A percentile compares a stretch with the other conserved stretches of the same genome.
Conservation (phyloP, 129 eudicot genomes). For the Helianthus tuberosus region DNA sequence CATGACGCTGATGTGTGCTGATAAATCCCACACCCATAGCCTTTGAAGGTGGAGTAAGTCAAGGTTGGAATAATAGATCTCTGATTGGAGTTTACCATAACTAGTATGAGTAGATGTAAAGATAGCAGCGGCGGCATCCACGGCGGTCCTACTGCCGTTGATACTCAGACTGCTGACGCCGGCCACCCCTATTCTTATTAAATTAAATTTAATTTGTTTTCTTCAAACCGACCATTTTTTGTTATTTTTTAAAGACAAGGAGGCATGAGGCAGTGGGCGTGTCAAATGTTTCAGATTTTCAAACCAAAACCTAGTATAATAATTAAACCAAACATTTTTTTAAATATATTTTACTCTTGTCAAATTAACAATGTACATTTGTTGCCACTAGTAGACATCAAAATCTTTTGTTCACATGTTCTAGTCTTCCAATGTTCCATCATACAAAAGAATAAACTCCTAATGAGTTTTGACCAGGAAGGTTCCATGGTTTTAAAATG, state of each 20-base stretch:
- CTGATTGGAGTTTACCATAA: slow-evolving; percentile 21
- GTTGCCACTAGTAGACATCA: background rate
- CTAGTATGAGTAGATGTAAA: slow-evolving; percentile 22
- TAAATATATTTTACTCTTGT: slow-evolving; percentile 1
- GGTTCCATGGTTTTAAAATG: no score
- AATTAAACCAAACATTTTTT: background rate
- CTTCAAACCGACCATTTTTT: slow-evolving; percentile 33
- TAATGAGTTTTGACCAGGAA: no score
- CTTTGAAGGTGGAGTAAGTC: slow-evolving; percentile 18
- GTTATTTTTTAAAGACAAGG: background rate
- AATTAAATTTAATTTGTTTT: slow-evolving; percentile 9
- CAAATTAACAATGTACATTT: background rate
- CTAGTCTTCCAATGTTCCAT: background rate
- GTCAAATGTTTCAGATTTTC: slow-evolving; percentile 20
- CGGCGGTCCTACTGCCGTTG: slow-evolving; percentile 22
- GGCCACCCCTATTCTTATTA: slow-evolving; percentile 15
- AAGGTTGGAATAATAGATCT: slow-evolving; percentile 21
- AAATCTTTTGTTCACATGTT: background rate
- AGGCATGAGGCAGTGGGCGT: slow-evolving; percentile 17
- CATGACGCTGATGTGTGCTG: no score
- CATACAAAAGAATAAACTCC: background rate
- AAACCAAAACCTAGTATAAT: background rate
- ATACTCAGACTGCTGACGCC: slow-evolving; percentile 29
- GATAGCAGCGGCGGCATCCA: slow-evolving; percentile 19
- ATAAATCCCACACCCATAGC: no score